Conservation (phyloP, 2,329 filamentous ascomycete genomes). For the Penicillium frequentans region DNA sequence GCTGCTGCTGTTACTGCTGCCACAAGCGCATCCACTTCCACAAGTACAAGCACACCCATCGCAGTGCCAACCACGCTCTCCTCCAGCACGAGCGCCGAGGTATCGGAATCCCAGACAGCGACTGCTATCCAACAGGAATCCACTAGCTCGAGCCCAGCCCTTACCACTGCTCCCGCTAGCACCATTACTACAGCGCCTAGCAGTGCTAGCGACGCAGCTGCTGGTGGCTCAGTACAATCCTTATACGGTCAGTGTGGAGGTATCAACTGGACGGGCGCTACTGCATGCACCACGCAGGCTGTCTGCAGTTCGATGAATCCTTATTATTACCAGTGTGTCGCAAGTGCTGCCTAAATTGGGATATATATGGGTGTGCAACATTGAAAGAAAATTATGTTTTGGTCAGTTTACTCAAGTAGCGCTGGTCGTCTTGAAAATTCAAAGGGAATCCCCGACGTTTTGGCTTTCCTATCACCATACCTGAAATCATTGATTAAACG, state of each 20-base stretch:
- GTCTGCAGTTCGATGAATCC: conserved; percentile 15
- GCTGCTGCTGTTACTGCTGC: neutral
- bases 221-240: conserved; percentile 11
- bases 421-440: neutral
- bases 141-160: neutral
- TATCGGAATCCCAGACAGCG: neutral
- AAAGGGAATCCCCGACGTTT: neutral
- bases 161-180: neutral
- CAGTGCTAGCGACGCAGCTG: neutral
- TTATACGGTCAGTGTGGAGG: conserved; percentile 21
- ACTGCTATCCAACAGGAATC: neutral
- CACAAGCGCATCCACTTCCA: neutral
- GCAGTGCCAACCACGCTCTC: neutral
- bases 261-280: conserved; percentile 14
- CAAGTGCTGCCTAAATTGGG: conserved; percentile 6
- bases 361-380: neutral
- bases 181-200: neutral
- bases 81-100: neutral
- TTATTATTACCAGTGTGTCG: conserved; percentile 20
- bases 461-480: neutral
- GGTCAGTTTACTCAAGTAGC: neutral
- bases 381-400: neutral
- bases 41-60: neutral
- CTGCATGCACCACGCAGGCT: conserved; percentile 11
- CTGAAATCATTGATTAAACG: neutral